These are phyloP conservation scores for Dactylonectria estremocensis DNA, from an alignment of 2,329 filamentous ascomycete species.

Conservation along the genomic window DNA sequence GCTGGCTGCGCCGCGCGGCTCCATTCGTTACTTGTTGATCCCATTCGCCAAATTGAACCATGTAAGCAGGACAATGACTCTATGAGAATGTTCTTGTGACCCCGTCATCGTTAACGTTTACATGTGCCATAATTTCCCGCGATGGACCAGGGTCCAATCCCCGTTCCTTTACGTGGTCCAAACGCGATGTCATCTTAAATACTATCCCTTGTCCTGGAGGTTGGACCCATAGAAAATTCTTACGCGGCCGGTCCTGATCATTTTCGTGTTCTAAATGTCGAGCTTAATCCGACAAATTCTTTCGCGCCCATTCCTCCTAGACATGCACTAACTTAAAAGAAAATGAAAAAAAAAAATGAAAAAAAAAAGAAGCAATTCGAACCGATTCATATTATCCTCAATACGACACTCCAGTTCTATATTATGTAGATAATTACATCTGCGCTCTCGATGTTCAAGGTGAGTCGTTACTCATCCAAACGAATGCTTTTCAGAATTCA, in stretches of 20 bases:
- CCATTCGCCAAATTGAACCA: not conserved
- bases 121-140: not conserved
- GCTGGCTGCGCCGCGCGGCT: not conserved
- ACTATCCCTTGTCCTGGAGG: not conserved
- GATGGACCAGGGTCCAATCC: not conserved
- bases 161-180: not conserved
- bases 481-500: no score
- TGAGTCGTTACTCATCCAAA: no score
- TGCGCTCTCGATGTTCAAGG: no score
- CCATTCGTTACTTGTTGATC: not conserved
- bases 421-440: no score
- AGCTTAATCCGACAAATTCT: conserved; percentile 9
- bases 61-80: not conserved
- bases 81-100: not conserved
- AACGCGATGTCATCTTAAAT: conserved; percentile 3
- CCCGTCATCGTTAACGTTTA: not conserved
- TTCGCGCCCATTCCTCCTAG: not conserved
- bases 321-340: not conserved
- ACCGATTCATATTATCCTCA: no score
- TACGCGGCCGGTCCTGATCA: conserved; percentile 11
- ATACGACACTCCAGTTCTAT: no score
- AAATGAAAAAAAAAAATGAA: no score
- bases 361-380: no score
- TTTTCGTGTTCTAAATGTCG: conserved; percentile 19
- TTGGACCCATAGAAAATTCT: not conserved